phyloP scores from a whole-genome alignment of 352 stramenopile species.

The Pelagophyceae sp. region DNA sequence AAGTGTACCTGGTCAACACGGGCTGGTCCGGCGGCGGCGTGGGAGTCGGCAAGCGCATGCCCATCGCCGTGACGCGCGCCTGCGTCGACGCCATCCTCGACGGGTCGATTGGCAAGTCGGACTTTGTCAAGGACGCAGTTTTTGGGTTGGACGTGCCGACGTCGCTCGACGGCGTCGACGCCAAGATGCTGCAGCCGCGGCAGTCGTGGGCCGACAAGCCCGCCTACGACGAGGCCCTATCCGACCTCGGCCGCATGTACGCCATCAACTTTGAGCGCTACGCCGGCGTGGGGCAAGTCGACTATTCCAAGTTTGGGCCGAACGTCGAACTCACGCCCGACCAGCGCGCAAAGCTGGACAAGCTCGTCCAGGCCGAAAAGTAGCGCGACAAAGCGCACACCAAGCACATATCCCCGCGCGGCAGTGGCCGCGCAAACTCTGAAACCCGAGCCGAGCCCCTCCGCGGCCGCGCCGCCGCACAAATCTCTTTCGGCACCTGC shows the following conservation, averaged over 20 bases:
- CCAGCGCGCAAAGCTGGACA: neutral
- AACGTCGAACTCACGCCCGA: slow-evolving; percentile 31
- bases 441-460: too few relatives aligned
- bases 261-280: slow-evolving; percentile 94
- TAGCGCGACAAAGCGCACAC: too few relatives aligned
- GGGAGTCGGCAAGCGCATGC: slow-evolving; percentile 91
- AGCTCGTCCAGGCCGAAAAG: neutral
- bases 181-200: slow-evolving; percentile 75
- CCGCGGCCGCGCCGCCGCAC: too few relatives aligned
- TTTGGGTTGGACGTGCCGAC: slow-evolving; percentile 84
- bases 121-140: slow-evolving; percentile 68
- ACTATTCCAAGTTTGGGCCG: slow-evolving; percentile 91
- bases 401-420: too few relatives aligned
- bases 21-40: slow-evolving; percentile 91
- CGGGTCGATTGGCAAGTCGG: slow-evolving; percentile 78
- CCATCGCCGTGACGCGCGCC: slow-evolving; percentile 85
- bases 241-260: slow-evolving; percentile 90
- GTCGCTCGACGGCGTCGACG: slow-evolving; percentile 49
- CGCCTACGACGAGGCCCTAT: slow-evolving; percentile 75
- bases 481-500: too few relatives aligned
- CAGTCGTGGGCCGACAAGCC: slow-evolving; percentile 81
- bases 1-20: slow-evolving; percentile 93
- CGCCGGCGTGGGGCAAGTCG: slow-evolving; percentile 75
- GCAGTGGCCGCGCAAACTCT: too few relatives aligned
- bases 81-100: slow-evolving; percentile 93